Percentiles rank a stretch among this genome's conserved stretches.
phyloP scores from a whole-genome alignment of 2,329 filamentous ascomycete genomes.

The Parafenestella ontariensis region DNA sequence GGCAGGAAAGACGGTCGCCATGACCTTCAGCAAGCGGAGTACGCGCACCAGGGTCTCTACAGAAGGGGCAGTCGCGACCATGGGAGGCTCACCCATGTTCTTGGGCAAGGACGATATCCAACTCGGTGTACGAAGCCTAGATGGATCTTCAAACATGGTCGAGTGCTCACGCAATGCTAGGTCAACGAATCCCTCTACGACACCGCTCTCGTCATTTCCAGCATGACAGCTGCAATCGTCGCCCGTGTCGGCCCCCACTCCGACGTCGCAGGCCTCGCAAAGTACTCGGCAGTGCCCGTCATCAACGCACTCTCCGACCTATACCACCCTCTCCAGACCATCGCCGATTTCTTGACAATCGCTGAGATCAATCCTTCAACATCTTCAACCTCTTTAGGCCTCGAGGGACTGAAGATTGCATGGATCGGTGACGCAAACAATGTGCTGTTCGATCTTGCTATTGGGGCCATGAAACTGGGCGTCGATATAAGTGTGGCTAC shows the following conservation, averaged over 20 bases:
- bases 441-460: slow-evolving; percentile 91
- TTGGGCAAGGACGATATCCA: slow-evolving; percentile 95
- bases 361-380: slow-evolving; percentile 73
- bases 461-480: slow-evolving; percentile 85
- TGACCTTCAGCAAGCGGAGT: slow-evolving; percentile 97
- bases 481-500: slow-evolving; percentile 87
- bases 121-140: slow-evolving; percentile 70
- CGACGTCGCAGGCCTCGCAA: slow-evolving; percentile 57
- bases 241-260: slow-evolving; percentile 62
- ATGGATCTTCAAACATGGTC: background rate
- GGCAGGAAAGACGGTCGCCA: slow-evolving; percentile 80
- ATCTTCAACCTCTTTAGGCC: slow-evolving; percentile 63
- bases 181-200: slow-evolving; percentile 96
- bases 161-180: slow-evolving; percentile 48
- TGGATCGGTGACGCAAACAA: slow-evolving; percentile 99
- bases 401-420: slow-evolving; percentile 86
- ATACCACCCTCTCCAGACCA: slow-evolving; percentile 91
- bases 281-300: slow-evolving; percentile 57
- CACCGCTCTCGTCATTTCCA: slow-evolving; percentile 91
- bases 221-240: slow-evolving; percentile 60
- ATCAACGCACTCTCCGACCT: slow-evolving; percentile 76
- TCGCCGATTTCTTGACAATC: slow-evolving; percentile 93
- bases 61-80: slow-evolving; percentile 83
- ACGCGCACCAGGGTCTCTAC: slow-evolving; percentile 94
- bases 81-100: slow-evolving; percentile 97